Evolutionary conservation across 2,329 filamentous ascomycete genomes (phyloP), one percentile per base, ranked within the genome.

Genomic region (Metarhizium rileyi): DNA sequence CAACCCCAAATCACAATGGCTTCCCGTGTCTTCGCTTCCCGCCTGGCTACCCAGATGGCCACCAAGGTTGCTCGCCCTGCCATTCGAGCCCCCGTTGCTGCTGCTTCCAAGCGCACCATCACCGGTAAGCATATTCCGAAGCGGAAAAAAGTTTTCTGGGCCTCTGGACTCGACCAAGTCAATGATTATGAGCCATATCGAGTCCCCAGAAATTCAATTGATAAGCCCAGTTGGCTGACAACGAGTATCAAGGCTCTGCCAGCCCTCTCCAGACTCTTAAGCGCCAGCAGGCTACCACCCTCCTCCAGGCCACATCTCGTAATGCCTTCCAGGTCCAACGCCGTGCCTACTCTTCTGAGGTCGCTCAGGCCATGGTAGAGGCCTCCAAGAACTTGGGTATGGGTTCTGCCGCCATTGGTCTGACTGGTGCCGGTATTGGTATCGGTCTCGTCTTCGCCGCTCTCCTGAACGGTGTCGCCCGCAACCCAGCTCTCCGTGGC

Each of bases 361-460:
- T 90, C 73, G 86, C 86, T 76, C 79, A 86, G 72, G 86, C 86
- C 73, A 84, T 90, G 78, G 86, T 90, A 71, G 85, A 90, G 80
- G 86, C 88, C 75, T 90, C 86, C 74, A 86, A 89, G 82, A 90
- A 90, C 84, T 72, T 90, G 67, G 86, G 86, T 81, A 90, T 90
- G 86, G 86, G 86, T 74, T 78, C 83, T 64, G 88, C 88, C 67
- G 88, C 88, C 77, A 90, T 94, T 69, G 88, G 88, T 86, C 86
- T 94, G 67, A 87, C 86, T 70, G 86, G 86, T 85, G 86, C 87
- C 69, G 86, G 87, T 89, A 88, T 93, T 73, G 88, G 88, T 87
- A 94, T 93, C 75, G 88, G 88, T 80, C 83, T 91, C 70, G 88
- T 94, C 70, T 94, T 94, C 83, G 87, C 86, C 70, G 84, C 87